Evolutionary conservation across 1,284 basidiomycete genomes (phyloP), one percentile per base, ranked within the genome.

Genomic region (Melampsora americana): DNA sequence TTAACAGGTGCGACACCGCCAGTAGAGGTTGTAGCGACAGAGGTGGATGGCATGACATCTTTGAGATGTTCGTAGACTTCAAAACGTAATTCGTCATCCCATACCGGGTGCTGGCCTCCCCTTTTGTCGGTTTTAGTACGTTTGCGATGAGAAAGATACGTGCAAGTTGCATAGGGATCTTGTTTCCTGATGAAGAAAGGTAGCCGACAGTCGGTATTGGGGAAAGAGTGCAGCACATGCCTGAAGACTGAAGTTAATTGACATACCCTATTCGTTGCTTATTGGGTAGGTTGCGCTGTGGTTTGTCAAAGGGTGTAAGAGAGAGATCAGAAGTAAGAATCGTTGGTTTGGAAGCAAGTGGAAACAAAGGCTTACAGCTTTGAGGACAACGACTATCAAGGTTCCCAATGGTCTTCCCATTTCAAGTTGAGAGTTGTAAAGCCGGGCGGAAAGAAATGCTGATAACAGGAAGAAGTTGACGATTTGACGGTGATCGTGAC

Each of bases 41-140:
- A 83, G 50, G 86, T 85, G 68, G 86, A 84, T 35, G 86, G 85
- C 30, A 89, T 83, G 11, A 88, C 86, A 80, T 90, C 89, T 70
- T 91, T 88, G 28, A 87, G 85, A 79, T 93, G 92, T 81, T 95
- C 93, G 79, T 87, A 88, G 77, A 99, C 86, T 42, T 90, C 90
- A 84, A 99, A 99, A 62, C 96, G 90, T 79, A 99, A 87, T 84
- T 99, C 95, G 81, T 96, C 93, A 83, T 99, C 96, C 95, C 96
- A 99, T 83, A 93, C 92, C 11, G 95, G 96, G 83, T 96, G 93
- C 83, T 99, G 95, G 5, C 96, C 96, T 69, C 96, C 95, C 50
- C 93, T 90, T 82, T 93, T 95, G 83, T 98, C 92, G 9, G 93
- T 89, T 83, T 91, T 91, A 39, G 95, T 95, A 68, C 90, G 87